phyloP scores from a whole-genome alignment of 805 yeast species.

The Huiozyma sinensis region DNA sequence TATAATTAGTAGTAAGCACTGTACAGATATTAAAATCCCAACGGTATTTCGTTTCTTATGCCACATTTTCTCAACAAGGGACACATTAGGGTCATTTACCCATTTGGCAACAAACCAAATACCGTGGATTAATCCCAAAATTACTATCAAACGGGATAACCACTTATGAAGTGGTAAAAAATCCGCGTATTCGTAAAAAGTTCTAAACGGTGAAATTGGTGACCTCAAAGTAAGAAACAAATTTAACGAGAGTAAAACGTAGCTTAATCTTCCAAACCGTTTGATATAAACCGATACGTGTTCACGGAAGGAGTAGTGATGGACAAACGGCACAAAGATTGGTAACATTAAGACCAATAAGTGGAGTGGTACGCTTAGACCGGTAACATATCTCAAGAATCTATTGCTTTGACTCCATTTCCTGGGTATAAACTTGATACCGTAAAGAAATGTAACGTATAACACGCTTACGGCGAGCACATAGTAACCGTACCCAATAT shows the following conservation, averaged over 20 bases:
- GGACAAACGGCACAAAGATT: conserved; percentile 27
- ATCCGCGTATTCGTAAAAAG: conserved; percentile 37
- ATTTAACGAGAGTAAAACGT: conserved; percentile 47
- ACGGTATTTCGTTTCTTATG: conserved; percentile 32
- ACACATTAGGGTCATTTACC: conserved; percentile 30
- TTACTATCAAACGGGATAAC: conserved; percentile 49
- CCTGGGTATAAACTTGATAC: conserved; percentile 15
- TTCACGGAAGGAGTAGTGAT: conserved; percentile 22
- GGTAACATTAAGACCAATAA: conserved; percentile 23
- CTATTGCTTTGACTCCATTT: neutral
- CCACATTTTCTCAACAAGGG: conserved; percentile 26
- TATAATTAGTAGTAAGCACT: conserved; percentile 30
- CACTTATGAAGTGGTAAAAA: conserved; percentile 56
- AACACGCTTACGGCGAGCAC: conserved; percentile 34
- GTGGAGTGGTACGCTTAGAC: conserved; percentile 30
- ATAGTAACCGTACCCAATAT: conserved; percentile 50
- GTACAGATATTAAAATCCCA: conserved; percentile 38
- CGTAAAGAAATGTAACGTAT: conserved; percentile 30
- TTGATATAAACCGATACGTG: conserved; percentile 30
- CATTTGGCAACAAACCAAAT: conserved; percentile 42
- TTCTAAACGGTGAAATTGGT: conserved; percentile 33
- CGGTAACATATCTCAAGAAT: neutral
- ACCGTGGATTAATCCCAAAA: conserved; percentile 39
- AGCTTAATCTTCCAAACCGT: conserved; percentile 53
- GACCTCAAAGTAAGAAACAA: conserved; percentile 49